These are phyloP conservation scores for Ogataea saltuana DNA, from an alignment of 805 yeast species.

Conservation along the genomic window DNA sequence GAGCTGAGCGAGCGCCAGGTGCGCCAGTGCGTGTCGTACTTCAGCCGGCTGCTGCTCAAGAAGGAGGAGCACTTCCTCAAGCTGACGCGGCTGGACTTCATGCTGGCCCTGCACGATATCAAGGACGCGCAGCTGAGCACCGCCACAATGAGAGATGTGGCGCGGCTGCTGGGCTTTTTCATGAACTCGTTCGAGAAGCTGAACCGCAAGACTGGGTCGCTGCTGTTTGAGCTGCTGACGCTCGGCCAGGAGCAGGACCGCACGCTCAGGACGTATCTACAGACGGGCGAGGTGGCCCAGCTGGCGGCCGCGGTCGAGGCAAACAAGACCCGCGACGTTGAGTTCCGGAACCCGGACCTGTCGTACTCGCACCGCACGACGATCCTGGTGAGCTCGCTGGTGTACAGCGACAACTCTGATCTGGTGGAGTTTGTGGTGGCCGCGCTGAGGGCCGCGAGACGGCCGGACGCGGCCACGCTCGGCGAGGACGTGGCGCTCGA, in stretches of 20 bases:
- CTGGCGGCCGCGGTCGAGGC: slow-evolving; percentile 37
- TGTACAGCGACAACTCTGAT: slow-evolving; percentile 46
- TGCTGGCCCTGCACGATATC: slow-evolving; percentile 56
- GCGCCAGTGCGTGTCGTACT: slow-evolving; percentile 63
- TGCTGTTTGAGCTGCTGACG: slow-evolving; percentile 65
- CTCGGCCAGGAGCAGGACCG: slow-evolving; percentile 48
- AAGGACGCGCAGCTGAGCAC: slow-evolving; percentile 50
- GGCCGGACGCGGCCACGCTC: slow-evolving; percentile 22
- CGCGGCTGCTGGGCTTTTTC: slow-evolving; percentile 63
- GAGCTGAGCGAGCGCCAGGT: slow-evolving; percentile 64
- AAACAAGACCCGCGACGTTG: slow-evolving; percentile 16
- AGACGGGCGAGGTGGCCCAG: slow-evolving; percentile 55
- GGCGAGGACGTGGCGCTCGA: slow-evolving; percentile 10
- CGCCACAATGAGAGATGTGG: slow-evolving; percentile 56
- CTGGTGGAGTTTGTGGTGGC: slow-evolving; percentile 48
- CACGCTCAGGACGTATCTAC: slow-evolving; percentile 51
- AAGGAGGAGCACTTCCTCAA: slow-evolving; percentile 55
- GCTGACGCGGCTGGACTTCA: slow-evolving; percentile 71
- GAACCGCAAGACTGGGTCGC: slow-evolving; percentile 51
- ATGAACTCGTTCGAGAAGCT: slow-evolving; percentile 57
- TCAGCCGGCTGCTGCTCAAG: slow-evolving; percentile 68
- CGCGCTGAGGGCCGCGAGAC: slow-evolving; percentile 29
- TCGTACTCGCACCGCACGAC: slow-evolving; percentile 29
- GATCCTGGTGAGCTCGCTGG: slow-evolving; percentile 26
- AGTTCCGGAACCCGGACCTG: slow-evolving; percentile 20